phyloP scores from a whole-genome alignment of 768 basidiomycete species.

The Termitomyces sp. region DNA sequence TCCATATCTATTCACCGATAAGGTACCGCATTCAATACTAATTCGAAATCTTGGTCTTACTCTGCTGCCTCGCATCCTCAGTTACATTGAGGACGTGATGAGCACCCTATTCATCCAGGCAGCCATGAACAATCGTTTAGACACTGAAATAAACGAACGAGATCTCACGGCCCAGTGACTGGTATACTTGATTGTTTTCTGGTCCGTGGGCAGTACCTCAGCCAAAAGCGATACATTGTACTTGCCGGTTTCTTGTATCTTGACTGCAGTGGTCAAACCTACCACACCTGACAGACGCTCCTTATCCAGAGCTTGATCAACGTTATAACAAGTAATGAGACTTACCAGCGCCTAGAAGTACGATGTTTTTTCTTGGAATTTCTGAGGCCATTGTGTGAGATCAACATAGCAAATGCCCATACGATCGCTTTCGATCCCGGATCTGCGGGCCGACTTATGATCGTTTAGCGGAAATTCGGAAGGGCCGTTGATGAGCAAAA shows the following conservation, averaged over 20 bases:
- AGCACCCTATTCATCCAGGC: slow-evolving; percentile 51
- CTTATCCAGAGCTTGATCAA: neutral
- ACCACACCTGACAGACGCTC: slow-evolving; percentile 53
- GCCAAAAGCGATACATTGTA: slow-evolving; percentile 69
- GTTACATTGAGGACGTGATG: slow-evolving; percentile 65
- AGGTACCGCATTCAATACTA: neutral
- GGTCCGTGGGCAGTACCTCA: slow-evolving; percentile 67
- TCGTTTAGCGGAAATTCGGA: neutral
- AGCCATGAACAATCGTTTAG: neutral
- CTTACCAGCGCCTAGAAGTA: slow-evolving; percentile 19
- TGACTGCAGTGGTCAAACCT: slow-evolving; percentile 71
- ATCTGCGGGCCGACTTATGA: neutral
- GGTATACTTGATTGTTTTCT: slow-evolving; percentile 69
- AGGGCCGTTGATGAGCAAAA: neutral
- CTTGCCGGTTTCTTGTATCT: slow-evolving; percentile 55
- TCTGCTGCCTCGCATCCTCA: slow-evolving; percentile 46
- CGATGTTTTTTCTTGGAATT: slow-evolving; percentile 3
- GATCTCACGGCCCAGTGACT: slow-evolving; percentile 74
- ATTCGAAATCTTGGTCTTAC: slow-evolving; percentile 26
- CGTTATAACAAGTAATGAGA: neutral
- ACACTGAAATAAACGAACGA: neutral
- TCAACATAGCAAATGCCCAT: neutral
- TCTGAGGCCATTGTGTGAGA: neutral
- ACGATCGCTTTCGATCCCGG: neutral
- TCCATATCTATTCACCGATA: slow-evolving; percentile 47